Percentiles rank a stretch among this genome's conserved stretches.
Evolutionary conservation across 106 monocot species (phyloP).

Genomic region (Amphibolis antarctica): DNA sequence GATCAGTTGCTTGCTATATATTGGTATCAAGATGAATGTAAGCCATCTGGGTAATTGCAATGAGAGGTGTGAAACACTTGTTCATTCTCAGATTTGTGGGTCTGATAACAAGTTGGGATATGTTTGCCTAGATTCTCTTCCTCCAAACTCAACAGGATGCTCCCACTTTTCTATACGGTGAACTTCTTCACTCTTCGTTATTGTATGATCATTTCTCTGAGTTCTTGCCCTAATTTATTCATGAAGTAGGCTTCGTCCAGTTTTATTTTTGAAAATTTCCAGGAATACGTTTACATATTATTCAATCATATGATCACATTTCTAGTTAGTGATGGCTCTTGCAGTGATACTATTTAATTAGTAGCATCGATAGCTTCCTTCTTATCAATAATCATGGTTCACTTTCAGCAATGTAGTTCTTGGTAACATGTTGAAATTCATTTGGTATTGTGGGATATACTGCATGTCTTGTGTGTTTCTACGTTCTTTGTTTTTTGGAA

Average conservation of each 20-base stretch:
- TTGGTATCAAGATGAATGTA: conserved; percentile 3
- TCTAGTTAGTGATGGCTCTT: background rate
- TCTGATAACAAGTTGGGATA: background rate
- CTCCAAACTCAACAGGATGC: conserved; percentile 13
- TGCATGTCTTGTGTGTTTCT: too few relatives aligned
- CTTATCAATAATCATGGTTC: too few relatives aligned
- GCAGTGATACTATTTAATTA: too few relatives aligned
- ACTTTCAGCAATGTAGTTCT: too few relatives aligned
- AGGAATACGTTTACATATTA: background rate
- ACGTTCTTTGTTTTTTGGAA: too few relatives aligned
- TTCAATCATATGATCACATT: background rate
- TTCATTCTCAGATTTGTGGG: background rate
- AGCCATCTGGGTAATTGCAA: background rate
- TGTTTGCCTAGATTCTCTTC: conserved; percentile 5
- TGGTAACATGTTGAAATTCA: too few relatives aligned
- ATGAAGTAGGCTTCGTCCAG: background rate
- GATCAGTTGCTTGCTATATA: background rate
- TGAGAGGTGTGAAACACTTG: background rate
- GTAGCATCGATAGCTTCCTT: too few relatives aligned
- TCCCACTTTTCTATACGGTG: conserved; percentile 54
- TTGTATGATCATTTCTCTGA: background rate
- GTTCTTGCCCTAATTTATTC: background rate
- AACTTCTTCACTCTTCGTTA: background rate
- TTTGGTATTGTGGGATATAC: too few relatives aligned
- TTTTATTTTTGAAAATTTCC: background rate